phyloP scores from a whole-genome alignment of 139 green algal genomes.

The Mychonastes homosphaera region DNA sequence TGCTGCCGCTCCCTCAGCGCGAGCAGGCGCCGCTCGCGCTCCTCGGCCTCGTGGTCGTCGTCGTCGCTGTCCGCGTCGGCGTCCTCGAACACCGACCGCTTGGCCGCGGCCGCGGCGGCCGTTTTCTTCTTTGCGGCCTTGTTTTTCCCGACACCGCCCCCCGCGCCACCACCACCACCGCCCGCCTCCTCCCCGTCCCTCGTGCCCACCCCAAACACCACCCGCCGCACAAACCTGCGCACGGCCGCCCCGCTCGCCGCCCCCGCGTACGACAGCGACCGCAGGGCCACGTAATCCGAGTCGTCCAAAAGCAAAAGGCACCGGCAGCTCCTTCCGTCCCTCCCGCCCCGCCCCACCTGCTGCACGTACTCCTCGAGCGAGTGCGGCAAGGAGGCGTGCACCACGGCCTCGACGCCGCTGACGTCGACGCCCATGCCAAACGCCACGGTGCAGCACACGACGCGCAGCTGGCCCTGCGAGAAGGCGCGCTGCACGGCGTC shows the following conservation, averaged over 20 bases:
- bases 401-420: conserved; percentile 36
- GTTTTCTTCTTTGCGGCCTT: neutral
- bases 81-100: too few species aligned
- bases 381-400: conserved; percentile 65
- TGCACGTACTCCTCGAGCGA: conserved; percentile 85
- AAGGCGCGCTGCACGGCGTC: conserved; percentile 36
- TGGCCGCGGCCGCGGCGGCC: too few species aligned
- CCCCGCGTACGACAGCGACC: conserved; percentile 25
- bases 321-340: conserved; percentile 40
- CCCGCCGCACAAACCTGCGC: neutral
- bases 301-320: conserved; percentile 60
- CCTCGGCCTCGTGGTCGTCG: too few species aligned
- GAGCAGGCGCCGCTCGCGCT: too few species aligned
- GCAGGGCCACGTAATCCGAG: conserved; percentile 44
- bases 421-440: conserved; percentile 57
- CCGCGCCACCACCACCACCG: neutral
- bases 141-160: neutral
- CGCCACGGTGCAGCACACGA: conserved; percentile 65
- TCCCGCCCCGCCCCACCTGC: conserved; percentile 63
- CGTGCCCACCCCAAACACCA: neutral
- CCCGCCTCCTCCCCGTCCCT: neutral
- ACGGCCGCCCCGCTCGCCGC: neutral
- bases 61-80: too few species aligned
- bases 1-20: too few species aligned
- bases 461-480: conserved; percentile 28